Percentiles rank a stretch among this genome's conserved stretches.
These are phyloP conservation scores for Rhinocladiella mackenziei DNA, from an alignment of 2,329 filamentous ascomycete genomes.

Conservation along the genomic window DNA sequence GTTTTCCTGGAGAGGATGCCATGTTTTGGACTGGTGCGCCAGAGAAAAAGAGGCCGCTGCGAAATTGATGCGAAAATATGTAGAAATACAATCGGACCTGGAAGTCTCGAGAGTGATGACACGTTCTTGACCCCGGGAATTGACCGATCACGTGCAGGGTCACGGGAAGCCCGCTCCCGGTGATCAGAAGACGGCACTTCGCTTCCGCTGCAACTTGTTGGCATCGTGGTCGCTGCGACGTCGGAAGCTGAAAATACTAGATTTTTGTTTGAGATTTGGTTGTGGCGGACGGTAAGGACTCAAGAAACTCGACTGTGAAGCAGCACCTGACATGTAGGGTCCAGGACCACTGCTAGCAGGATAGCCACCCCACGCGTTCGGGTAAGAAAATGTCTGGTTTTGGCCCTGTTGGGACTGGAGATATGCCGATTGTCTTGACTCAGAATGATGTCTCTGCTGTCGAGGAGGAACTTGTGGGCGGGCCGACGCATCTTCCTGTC, in stretches of 20 bases:
- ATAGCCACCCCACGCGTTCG: slow-evolving; percentile 12
- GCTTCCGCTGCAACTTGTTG: slow-evolving; percentile 42
- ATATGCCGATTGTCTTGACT: slow-evolving; percentile 19
- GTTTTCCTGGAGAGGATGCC: slow-evolving; percentile 32
- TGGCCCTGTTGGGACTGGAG: slow-evolving; percentile 17
- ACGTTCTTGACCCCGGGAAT: slow-evolving; percentile 12
- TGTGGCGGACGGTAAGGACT: slow-evolving; percentile 11
- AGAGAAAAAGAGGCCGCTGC: no score
- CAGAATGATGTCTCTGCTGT: slow-evolving; percentile 23
- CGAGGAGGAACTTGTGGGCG: slow-evolving; percentile 23
- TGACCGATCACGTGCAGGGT: slow-evolving; percentile 13
- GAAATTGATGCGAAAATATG: no score
- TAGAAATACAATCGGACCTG: no score
- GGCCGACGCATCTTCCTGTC: slow-evolving; percentile 31
- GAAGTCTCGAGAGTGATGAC: slow-evolving; percentile 14
- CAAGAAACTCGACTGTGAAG: slow-evolving; percentile 26
- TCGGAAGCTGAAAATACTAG: slow-evolving; percentile 45
- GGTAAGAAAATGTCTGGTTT: slow-evolving; percentile 1
- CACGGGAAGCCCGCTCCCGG: slow-evolving; percentile 21
- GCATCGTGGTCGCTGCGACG: slow-evolving; percentile 34
- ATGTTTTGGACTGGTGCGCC: slow-evolving; percentile 13
- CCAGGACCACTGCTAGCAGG: slow-evolving; percentile 7
- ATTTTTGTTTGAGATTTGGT: slow-evolving; percentile 37
- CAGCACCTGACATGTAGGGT: slow-evolving; percentile 31
- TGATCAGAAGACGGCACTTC: slow-evolving; percentile 44